Conservation (phyloP, 1,284 basidiomycete species). For the Lignosus rhinocerotis region DNA sequence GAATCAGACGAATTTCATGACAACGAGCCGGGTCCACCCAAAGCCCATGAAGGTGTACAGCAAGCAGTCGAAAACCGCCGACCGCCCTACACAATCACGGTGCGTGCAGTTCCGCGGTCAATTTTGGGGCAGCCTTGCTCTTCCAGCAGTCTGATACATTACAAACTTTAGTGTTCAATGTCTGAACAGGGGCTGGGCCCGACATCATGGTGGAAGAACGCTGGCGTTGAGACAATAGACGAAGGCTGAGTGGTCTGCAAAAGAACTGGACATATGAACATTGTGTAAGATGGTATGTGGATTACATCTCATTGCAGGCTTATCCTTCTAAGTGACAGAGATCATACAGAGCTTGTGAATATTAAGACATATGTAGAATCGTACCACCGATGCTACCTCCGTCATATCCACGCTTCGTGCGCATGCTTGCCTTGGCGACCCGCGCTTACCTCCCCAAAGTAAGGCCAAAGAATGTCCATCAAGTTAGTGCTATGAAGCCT, state of each 20-base stretch:
- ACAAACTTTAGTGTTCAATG: conserved; percentile 71
- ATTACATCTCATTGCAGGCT: background rate
- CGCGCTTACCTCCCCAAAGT: background rate
- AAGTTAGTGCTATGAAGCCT: background rate
- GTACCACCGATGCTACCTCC: background rate
- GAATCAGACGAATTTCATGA: conserved; percentile 91
- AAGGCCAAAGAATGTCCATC: background rate
- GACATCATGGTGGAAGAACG: conserved; percentile 67
- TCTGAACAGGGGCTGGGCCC: conserved; percentile 88
- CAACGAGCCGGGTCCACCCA: conserved; percentile 85
- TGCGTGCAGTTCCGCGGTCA: conserved; percentile 40
- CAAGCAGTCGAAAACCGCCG: conserved; percentile 50
- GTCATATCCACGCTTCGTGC: background rate
- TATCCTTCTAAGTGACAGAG: background rate
- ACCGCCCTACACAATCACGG: conserved; percentile 76
- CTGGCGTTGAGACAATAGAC: conserved; percentile 43
- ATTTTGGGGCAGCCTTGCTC: background rate
- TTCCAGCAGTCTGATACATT: background rate
- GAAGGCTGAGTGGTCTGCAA: conserved; percentile 30
- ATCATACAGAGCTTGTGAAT: background rate
- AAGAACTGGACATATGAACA: background rate
- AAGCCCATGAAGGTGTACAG: conserved; percentile 67
- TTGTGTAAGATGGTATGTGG: background rate
- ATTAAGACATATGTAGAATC: background rate
- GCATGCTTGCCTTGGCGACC: background rate